Base-by-base conservation (phyloP, 208 protist species). In the Kentomonas sorsogonicus region DNA sequence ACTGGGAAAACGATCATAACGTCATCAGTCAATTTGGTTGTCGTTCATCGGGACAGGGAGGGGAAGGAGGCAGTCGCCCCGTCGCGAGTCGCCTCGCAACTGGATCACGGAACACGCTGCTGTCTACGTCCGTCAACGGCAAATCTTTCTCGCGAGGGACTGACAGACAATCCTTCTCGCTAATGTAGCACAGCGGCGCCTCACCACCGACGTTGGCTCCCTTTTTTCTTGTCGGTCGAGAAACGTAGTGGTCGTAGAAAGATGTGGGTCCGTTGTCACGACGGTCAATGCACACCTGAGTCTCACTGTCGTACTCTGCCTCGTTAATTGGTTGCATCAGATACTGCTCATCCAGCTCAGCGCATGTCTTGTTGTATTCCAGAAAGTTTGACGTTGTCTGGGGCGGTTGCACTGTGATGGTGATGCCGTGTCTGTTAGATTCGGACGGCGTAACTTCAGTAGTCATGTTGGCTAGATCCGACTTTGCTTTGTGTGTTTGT, bases 321-420 rank as follows among this genome's bases (percentile, higher is more conserved):
- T 87, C 80, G 31, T 83, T 81, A 44, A 87, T 80, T 5, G 80
- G 80, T 41, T 83, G 76, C 75, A 84, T 87, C 13, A 87, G 59
- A 47, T 66, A 81, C 25, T 81, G 64, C 29, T 62, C 71, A 44
- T 87, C 73, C 0, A 87, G 69, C 18, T 65, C 62, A 0, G 69
- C 44, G 40, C 72, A 80, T 27, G 71, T 36, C 2, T 66, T 51
- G 59, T 87, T 84, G 52, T 83, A 87, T 26, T 54, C 70, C 11
- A 77, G 62, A 31, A 73, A 85, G 59, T 85, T 85, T n/a, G n/a
- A n/a, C n/a, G n/a, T n/a, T n/a, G n/a, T n/a, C n/a, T n/a, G n/a
- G n/a, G n/a, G n/a, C n/a, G n/a, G n/a, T n/a, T n/a, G n/a, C n/a
- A n/a, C n/a, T n/a, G n/a, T n/a, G n/a, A n/a, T n/a, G n/a, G n/a